These are phyloP conservation scores for Buddleja alternifolia DNA, from an alignment of 257 asterid species.

Conservation along the genomic window DNA sequence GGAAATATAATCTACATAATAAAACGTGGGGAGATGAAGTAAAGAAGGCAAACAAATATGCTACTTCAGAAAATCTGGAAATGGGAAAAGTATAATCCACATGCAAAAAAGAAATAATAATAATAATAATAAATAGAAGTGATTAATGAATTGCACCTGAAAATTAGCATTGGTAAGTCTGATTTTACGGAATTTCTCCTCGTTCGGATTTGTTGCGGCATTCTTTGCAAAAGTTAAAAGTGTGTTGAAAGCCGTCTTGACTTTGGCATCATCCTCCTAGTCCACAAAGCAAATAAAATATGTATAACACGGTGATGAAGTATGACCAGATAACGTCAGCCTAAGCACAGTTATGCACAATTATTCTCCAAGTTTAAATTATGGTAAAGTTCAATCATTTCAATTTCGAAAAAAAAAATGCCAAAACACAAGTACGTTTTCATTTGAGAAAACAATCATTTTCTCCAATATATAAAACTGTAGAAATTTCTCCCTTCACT, in stretches of 20 bases:
- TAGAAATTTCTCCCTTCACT: neutral
- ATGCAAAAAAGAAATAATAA: neutral
- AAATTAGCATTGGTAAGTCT: constrained; percentile 80
- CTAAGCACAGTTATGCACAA: constrained; percentile 8
- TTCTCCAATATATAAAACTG: constrained; percentile 3
- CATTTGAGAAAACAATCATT: constrained; percentile 2
- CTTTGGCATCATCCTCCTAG: constrained; percentile 88
- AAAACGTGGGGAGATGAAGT: neutral
- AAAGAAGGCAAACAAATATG: neutral
- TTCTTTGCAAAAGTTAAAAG: constrained; percentile 85
- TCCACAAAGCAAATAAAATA: constrained; percentile 32
- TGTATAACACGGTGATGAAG: neutral
- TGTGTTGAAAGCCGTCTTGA: constrained; percentile 92
- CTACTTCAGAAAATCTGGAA: neutral
- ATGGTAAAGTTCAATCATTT: constrained; percentile 13
- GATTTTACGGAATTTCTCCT: constrained; percentile 94
- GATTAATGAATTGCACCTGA: constrained; percentile 56
- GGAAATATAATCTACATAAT: too few species aligned
- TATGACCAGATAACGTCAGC: constrained; percentile 1
- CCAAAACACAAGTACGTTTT: neutral
- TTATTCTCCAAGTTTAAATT: neutral
- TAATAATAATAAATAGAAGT: neutral
- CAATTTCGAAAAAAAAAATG: neutral
- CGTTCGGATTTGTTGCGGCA: constrained; percentile 85
- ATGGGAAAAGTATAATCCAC: neutral